Percentiles rank a stretch among this genome's conserved stretches.
Evolutionary conservation across 2,329 filamentous ascomycete genomes (phyloP).

Genomic region (Verticillium tricorpus): DNA sequence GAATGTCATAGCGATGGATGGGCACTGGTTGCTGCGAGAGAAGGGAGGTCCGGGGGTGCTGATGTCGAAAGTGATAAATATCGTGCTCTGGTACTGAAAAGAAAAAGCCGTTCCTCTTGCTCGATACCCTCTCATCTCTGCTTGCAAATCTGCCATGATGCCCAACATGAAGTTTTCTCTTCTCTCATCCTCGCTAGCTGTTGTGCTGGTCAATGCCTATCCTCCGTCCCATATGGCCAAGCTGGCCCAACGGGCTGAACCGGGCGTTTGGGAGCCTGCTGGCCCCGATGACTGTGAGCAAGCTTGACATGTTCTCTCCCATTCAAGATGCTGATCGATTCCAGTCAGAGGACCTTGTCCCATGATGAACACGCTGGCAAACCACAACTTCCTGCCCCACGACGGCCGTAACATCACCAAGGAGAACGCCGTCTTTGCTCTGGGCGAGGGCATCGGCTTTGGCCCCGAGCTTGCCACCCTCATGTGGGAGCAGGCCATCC

Average conservation of each 20-base stretch:
- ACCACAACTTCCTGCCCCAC: conserved; percentile 43
- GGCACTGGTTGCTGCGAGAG: not conserved
- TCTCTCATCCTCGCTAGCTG: not conserved
- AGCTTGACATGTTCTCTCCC: accelerated
- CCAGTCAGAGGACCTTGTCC: conserved; percentile 40
- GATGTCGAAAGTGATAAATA: not conserved
- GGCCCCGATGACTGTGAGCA: conserved; percentile 4
- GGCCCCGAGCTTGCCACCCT: conserved; percentile 28
- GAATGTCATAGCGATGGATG: not conserved
- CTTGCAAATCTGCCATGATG: not conserved
- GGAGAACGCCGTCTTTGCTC: conserved; percentile 28
- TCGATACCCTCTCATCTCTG: not conserved
- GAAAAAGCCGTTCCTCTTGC: not conserved
- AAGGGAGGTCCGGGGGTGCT: not conserved
- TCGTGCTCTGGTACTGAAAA: not conserved
- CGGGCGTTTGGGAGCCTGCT: conserved; percentile 1
- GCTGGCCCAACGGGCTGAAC: not conserved
- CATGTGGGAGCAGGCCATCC: conserved; percentile 38
- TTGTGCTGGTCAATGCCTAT: not conserved
- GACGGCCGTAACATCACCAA: conserved; percentile 37
- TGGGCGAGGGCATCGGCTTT: conserved; percentile 38
- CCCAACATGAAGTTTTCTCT: not conserved
- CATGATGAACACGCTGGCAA: conserved; percentile 48
- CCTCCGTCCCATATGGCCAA: not conserved
- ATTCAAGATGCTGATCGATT: not conserved